These are phyloP conservation scores for Bryoglossum gracile DNA, from an alignment of 495 filamentous ascomycete genomes.

Conservation along the genomic window DNA sequence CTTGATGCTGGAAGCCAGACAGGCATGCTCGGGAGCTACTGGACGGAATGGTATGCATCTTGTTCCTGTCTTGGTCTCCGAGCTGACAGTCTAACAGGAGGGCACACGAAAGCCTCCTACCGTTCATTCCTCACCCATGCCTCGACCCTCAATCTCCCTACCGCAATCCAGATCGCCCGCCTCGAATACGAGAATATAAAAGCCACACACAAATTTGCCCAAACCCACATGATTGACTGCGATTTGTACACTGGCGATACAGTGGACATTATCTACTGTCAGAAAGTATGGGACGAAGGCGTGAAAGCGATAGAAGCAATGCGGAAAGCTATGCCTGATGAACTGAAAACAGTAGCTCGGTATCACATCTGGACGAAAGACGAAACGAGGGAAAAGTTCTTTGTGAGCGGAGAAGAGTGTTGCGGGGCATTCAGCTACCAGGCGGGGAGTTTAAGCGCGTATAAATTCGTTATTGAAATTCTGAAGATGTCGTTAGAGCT, in stretches of 20 bases:
- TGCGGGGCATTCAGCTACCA: conserved; percentile 48
- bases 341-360: conserved; percentile 32
- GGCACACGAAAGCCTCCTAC: conserved; percentile 60
- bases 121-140: conserved; percentile 42
- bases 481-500: conserved; percentile 41
- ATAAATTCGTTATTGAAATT: conserved; percentile 55
- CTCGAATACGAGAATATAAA: conserved; percentile 52
- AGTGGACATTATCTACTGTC: conserved; percentile 51
- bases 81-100: conserved; percentile 31
- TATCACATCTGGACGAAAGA: conserved; percentile 40
- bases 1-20: conserved; percentile 53
- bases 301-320: conserved; percentile 38
- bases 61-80: neutral
- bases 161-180: conserved; percentile 46
- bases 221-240: conserved; percentile 43
- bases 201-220: conserved; percentile 46
- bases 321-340: conserved; percentile 32
- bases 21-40: conserved; percentile 51
- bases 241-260: conserved; percentile 45
- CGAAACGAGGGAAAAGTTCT: conserved; percentile 41
- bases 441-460: conserved; percentile 58
- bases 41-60: conserved; percentile 44
- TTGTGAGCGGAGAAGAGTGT: conserved; percentile 27
- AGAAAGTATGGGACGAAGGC: conserved; percentile 36
- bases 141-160: conserved; percentile 29